Percentiles rank a stretch among this genome's conserved stretches.
phyloP scores from a whole-genome alignment of 1,284 basidiomycete species.

The Fomitopsis schrenkii region DNA sequence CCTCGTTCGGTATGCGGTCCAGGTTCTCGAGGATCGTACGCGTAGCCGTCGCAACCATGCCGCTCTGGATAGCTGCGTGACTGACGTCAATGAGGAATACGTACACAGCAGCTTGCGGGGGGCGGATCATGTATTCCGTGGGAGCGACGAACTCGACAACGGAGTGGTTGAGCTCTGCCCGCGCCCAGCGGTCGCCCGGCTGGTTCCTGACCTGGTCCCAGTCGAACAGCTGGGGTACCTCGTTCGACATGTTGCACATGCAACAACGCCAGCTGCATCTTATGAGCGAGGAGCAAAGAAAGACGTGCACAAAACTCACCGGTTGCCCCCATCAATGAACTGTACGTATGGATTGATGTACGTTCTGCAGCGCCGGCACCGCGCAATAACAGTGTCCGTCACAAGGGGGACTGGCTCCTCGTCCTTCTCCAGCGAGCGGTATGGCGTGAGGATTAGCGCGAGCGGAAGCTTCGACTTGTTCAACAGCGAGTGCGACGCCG shows the following conservation, averaged over 20 bases:
- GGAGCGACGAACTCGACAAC: slow-evolving; percentile 98
- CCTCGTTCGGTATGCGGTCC: slow-evolving; percentile 94
- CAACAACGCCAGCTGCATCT: slow-evolving; percentile 88
- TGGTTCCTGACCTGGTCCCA: slow-evolving; percentile 95
- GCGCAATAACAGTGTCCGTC: slow-evolving; percentile 92
- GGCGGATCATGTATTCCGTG: slow-evolving; percentile 99
- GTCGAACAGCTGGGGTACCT: slow-evolving; percentile 98
- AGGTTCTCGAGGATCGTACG: slow-evolving; percentile 93
- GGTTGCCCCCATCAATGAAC: slow-evolving; percentile 97
- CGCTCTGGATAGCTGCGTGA: slow-evolving; percentile 87
- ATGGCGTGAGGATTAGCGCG: slow-evolving; percentile 88
- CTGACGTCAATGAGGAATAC: slow-evolving; percentile 97
- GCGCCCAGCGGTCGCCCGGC: slow-evolving; percentile 92
- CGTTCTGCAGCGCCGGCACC: slow-evolving; percentile 94
- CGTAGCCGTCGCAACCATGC: slow-evolving; percentile 98
- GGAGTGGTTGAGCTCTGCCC: slow-evolving; percentile 90
- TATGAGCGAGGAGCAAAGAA: slow-evolving; percentile 5
- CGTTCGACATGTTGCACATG: slow-evolving; percentile 98
- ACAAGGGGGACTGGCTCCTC: slow-evolving; percentile 22
- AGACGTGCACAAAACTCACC: slow-evolving; percentile 40
- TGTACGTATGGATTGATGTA: slow-evolving; percentile 99
- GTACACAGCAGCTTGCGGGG: slow-evolving; percentile 96
- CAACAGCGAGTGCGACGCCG: slow-evolving; percentile 88
- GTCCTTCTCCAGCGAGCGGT: slow-evolving; percentile 58
- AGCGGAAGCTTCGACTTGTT: slow-evolving; percentile 94